These are phyloP conservation scores for Rhododendron ferrugineum DNA, from an alignment of 148 eudicot genomes.

Conservation along the genomic window DNA sequence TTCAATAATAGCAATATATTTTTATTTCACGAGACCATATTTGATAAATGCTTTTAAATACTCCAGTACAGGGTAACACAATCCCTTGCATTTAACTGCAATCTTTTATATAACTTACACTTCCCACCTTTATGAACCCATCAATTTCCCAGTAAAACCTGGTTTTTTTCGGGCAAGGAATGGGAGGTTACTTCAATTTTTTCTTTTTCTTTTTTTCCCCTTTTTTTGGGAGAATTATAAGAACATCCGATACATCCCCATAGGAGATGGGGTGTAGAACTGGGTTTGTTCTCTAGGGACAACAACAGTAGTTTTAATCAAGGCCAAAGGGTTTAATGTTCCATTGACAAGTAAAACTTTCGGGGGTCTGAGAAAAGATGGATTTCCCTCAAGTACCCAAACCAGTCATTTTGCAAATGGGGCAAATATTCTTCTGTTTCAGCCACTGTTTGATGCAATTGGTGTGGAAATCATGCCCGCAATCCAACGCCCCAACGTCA, in stretches of 20 bases:
- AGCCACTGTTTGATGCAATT: conserved; percentile 68
- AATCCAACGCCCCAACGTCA: conserved; percentile 50
- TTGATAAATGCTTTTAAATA: conserved; percentile 7
- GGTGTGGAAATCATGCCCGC: conserved; percentile 69
- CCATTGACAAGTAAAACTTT: background rate
- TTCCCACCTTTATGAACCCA: conserved; percentile 12
- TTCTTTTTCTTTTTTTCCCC: background rate
- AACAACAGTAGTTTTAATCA: conserved; percentile 4
- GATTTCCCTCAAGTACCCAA: conserved; percentile 23
- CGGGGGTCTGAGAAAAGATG: background rate
- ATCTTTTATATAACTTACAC: background rate
- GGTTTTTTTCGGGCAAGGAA: background rate
- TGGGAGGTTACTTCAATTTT: conserved; percentile 1
- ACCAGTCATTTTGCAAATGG: conserved; percentile 56
- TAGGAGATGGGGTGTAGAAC: background rate
- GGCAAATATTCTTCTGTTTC: conserved; percentile 55
- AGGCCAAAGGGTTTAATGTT: conserved; percentile 3
- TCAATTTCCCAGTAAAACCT: conserved; percentile 7
- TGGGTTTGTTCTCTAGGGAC: background rate
- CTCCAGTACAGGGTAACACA: conserved; percentile 4
- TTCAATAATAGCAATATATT: background rate
- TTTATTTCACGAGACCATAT: conserved; percentile 3
- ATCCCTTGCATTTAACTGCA: background rate
- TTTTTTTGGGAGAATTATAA: background rate
- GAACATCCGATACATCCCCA: background rate